These are phyloP conservation scores for Malassezia globosa DNA, from an alignment of 1,284 basidiomycete species.

Conservation along the genomic window DNA sequence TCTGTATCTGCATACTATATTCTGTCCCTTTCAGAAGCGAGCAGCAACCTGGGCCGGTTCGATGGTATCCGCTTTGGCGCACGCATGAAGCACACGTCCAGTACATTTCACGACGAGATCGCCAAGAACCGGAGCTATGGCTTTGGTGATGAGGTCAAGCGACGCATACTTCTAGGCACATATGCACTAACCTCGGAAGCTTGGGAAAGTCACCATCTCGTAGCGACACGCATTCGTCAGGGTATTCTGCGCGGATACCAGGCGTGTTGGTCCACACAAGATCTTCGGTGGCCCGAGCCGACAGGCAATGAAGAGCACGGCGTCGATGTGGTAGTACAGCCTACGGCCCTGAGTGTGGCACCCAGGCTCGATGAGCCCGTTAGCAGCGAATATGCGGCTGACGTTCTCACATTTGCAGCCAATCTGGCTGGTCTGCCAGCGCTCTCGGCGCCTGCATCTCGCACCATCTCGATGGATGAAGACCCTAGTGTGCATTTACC, in stretches of 20 bases:
- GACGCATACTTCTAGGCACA: slow-evolving; percentile 79
- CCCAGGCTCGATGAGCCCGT: slow-evolving; percentile 21
- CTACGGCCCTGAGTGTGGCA: slow-evolving; percentile 46
- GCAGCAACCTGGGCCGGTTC: slow-evolving; percentile 80
- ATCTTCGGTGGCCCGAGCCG: slow-evolving; percentile 48
- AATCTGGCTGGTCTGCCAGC: slow-evolving; percentile 79
- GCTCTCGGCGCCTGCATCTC: slow-evolving; percentile 59
- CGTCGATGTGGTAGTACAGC: slow-evolving; percentile 71
- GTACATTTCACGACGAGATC: background rate
- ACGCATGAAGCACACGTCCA: slow-evolving; percentile 49
- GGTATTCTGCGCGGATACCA: slow-evolving; percentile 63
- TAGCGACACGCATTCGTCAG: slow-evolving; percentile 70
- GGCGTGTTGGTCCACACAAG: slow-evolving; percentile 53
- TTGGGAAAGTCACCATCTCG: slow-evolving; percentile 90
- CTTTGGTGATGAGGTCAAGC: slow-evolving; percentile 76
- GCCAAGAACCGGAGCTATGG: slow-evolving; percentile 51
- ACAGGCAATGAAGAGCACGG: too few relatives aligned
- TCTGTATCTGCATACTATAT: slow-evolving; percentile 91
- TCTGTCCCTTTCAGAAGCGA: slow-evolving; percentile 82
- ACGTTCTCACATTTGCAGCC: slow-evolving; percentile 81
- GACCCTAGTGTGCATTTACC: slow-evolving; percentile 60
- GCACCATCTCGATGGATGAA: slow-evolving; percentile 23
- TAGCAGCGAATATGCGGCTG: slow-evolving; percentile 61
- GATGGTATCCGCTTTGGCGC: slow-evolving; percentile 63
- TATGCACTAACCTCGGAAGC: slow-evolving; percentile 83